These are phyloP conservation scores for Termitomyces sp. DNA, from an alignment of 768 basidiomycete genomes.

Conservation along the genomic window DNA sequence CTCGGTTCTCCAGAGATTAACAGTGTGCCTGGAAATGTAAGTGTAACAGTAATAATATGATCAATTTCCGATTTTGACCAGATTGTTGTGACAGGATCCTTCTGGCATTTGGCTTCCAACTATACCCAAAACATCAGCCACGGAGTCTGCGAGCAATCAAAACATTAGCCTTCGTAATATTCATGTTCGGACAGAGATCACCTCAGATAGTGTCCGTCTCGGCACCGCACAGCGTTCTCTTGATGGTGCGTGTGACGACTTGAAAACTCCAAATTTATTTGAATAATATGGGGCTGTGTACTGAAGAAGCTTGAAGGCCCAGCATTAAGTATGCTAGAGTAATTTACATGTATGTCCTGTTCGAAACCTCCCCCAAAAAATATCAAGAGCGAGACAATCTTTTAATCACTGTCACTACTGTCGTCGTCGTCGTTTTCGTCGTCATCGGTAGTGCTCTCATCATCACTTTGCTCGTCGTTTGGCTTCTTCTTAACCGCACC, in stretches of 20 bases:
- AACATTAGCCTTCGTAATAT: constrained; percentile 15
- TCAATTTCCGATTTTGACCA: neutral
- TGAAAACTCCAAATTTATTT: neutral
- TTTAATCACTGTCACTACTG: constrained; percentile 44
- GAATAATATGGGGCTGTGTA: neutral
- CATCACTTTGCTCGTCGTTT: constrained; percentile 51
- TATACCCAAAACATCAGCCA: neutral
- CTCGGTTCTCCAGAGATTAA: constrained; percentile 5
- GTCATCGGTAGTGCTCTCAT: constrained; percentile 46
- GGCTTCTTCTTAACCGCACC: constrained; percentile 68
- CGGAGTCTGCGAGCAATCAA: constrained; percentile 4
- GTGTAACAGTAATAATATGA: neutral
- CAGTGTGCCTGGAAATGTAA: neutral
- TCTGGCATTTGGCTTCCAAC: constrained; percentile 9
- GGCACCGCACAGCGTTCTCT: neutral
- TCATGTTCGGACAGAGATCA: constrained; percentile 14
- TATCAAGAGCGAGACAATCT: constrained; percentile 15
- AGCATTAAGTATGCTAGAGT: constrained; percentile 1
- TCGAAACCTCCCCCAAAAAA: constrained; percentile 10
- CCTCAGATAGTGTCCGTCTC: constrained; percentile 2
- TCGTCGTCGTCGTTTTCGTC: constrained; percentile 40
- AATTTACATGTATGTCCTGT: constrained; percentile 12
- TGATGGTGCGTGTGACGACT: neutral
- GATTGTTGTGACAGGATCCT: neutral
- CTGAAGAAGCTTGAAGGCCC: no score